These are phyloP conservation scores for Fusarium denticulatum DNA, from an alignment of 2,329 filamentous ascomycete genomes.

Conservation along the genomic window DNA sequence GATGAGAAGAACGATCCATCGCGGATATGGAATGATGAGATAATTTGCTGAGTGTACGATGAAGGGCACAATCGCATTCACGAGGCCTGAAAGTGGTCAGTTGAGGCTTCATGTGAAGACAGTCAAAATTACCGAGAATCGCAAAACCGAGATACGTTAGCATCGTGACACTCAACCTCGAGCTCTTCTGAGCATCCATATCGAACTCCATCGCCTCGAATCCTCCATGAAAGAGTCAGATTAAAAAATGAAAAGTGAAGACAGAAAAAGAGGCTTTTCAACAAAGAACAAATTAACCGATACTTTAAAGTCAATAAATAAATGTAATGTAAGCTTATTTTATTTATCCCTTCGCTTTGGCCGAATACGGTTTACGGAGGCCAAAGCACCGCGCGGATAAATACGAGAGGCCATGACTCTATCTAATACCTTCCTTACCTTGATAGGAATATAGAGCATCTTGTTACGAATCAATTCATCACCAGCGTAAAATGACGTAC, in stretches of 20 bases:
- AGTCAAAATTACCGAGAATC: slow-evolving; percentile 34
- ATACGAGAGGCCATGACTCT: background rate
- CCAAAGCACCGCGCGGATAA: background rate
- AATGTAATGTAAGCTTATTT: background rate
- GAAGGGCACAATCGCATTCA: slow-evolving; percentile 45
- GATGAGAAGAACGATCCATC: slow-evolving; percentile 46
- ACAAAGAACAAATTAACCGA: background rate
- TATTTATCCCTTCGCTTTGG: background rate
- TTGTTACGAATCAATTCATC: slow-evolving; percentile 17
- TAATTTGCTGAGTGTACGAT: slow-evolving; percentile 49
- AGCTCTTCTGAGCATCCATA: slow-evolving; percentile 5
- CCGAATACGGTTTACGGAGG: background rate
- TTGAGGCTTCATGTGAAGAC: background rate
- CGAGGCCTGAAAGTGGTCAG: slow-evolving; percentile 42
- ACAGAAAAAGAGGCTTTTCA: background rate
- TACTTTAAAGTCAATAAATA: background rate
- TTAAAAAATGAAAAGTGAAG: background rate
- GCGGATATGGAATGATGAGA: slow-evolving; percentile 49
- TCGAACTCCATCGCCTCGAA: background rate
- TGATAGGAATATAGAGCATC: background rate
- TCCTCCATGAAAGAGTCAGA: background rate
- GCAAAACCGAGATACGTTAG: slow-evolving; percentile 42
- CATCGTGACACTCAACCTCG: slow-evolving; percentile 15
- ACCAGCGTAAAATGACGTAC: background rate
- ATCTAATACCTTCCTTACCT: background rate